A percentile compares a stretch with the other conserved stretches of the same genome.
These are phyloP conservation scores for Carex sylvatica DNA, from an alignment of 202 grass and related monocot species.

Conservation along the genomic window DNA sequence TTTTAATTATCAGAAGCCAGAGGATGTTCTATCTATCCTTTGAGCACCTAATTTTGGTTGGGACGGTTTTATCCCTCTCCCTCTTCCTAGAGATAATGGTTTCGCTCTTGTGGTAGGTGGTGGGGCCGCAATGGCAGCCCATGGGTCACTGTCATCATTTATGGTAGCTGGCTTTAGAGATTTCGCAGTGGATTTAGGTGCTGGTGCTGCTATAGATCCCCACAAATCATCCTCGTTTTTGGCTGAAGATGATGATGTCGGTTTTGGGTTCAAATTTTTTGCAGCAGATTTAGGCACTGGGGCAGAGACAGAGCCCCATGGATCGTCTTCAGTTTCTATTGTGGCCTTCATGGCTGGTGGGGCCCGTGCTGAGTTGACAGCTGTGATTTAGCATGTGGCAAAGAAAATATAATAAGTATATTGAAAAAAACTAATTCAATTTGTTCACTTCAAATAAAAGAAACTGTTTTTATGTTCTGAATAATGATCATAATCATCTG, in stretches of 20 bases:
- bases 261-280: conserved; percentile 48
- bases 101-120: conserved; percentile 78
- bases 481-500: background rate
- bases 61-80: conserved; percentile 64
- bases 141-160: conserved; percentile 59
- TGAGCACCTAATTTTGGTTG: conserved; percentile 87
- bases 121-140: conserved; percentile 91
- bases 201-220: conserved; percentile 80
- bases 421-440: background rate
- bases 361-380: conserved; percentile 39
- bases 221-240: conserved; percentile 66
- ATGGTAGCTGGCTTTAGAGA: conserved; percentile 35
- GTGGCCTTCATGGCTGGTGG: conserved; percentile 32
- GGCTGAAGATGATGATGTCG: conserved; percentile 27
- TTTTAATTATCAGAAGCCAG: conserved; percentile 34
- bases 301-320: conserved; percentile 57
- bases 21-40: conserved; percentile 66
- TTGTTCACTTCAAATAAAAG: conserved; percentile 3
- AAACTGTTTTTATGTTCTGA: background rate
- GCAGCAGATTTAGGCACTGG: conserved; percentile 49
- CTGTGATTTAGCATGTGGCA: conserved; percentile 32
- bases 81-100: conserved; percentile 72
- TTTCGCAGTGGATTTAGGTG: conserved; percentile 63
- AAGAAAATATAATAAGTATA: conserved; percentile 19
- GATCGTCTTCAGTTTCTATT: conserved; percentile 71